Base-by-base conservation (phyloP, 495 filamentous ascomycete species). In the Trichoderma erinaceum region DNA sequence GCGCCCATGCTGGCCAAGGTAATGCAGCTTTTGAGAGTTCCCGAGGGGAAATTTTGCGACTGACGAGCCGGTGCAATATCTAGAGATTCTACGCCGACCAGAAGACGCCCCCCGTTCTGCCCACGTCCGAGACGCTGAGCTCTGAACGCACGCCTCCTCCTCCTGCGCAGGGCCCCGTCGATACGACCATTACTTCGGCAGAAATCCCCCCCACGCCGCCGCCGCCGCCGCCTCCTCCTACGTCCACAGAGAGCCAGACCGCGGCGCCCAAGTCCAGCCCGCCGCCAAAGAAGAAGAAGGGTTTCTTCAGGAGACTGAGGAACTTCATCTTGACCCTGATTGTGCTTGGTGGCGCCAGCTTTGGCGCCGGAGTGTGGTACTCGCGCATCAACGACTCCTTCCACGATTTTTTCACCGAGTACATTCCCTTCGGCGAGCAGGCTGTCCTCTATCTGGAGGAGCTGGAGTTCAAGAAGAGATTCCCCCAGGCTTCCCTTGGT, bases 321-420 rank as follows among this genome's bases (percentile, higher is more conserved):
- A 86, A 83, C 69, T 91, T 91, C 76, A 74, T 97, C 43, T 74
- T 91, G 56, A 88, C 88, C 61, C 73, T 97, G 65, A 79, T 92
- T 63, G 75, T 97, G 41, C 83, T 96, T 11, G 85, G 88, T 48
- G 88, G 84, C 8, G 73, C 96, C 18, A 87, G 88, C 41, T 99
- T 97, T 69, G 93, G 86, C 68, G 92, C 92, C 68, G 92, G 93
- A 63, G 87, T 97, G 64, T 96, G 90, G 80, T 91, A 96, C 74
- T 95, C 95, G 27, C 84, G 96, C 69, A 87, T 93, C 78, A 95
- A 88, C 70, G 95, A 99, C 80, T 97, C 94, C 77, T 97, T 97
- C 84, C 96, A 99, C 76, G 95, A 99, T 75, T 97, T 98, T 81
- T 99, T 99, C 81, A 98, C 96, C 58, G 93, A 97, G 78, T 99